A percentile compares a stretch with the other conserved stretches of the same genome.
These are phyloP conservation scores for Tuber borchii DNA, from an alignment of 495 filamentous ascomycete species.

Conservation along the genomic window DNA sequence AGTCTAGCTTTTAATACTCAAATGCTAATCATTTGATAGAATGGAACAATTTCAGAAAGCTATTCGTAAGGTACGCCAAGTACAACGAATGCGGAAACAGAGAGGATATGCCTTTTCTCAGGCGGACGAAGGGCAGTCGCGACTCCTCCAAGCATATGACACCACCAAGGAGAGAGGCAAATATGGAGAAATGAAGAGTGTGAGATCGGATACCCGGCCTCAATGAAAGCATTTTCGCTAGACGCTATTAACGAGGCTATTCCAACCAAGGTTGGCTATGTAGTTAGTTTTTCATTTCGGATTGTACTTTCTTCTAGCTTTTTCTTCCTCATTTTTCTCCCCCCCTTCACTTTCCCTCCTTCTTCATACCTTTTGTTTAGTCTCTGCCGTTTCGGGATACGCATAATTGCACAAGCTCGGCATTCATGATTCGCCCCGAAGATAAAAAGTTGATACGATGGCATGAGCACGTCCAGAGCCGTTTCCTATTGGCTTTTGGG, in stretches of 20 bases:
- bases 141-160: constrained; percentile 93
- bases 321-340: constrained; percentile 12
- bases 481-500: background rate
- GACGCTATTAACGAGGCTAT: constrained; percentile 23
- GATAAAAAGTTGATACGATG: background rate
- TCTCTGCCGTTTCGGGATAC: background rate
- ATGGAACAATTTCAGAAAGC: constrained; percentile 99
- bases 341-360: constrained; percentile 7
- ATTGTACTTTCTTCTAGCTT: constrained; percentile 26
- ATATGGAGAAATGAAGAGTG: constrained; percentile 92
- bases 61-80: constrained; percentile 95
- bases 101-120: constrained; percentile 97
- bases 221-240: constrained; percentile 12
- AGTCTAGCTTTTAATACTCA: constrained; percentile 10
- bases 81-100: constrained; percentile 99
- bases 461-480: background rate
- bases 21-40: constrained; percentile 44
- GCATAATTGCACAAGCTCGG: background rate
- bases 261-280: constrained; percentile 26
- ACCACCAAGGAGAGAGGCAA: constrained; percentile 84
- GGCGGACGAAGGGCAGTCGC: constrained; percentile 88
- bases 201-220: constrained; percentile 25
- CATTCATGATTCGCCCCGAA: background rate
- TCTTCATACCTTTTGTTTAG: constrained; percentile 11
- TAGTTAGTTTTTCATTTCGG: constrained; percentile 23